Evolutionary conservation across 495 filamentous ascomycete species (phyloP).

Genomic region (Aspergillus incahuasiensis): DNA sequence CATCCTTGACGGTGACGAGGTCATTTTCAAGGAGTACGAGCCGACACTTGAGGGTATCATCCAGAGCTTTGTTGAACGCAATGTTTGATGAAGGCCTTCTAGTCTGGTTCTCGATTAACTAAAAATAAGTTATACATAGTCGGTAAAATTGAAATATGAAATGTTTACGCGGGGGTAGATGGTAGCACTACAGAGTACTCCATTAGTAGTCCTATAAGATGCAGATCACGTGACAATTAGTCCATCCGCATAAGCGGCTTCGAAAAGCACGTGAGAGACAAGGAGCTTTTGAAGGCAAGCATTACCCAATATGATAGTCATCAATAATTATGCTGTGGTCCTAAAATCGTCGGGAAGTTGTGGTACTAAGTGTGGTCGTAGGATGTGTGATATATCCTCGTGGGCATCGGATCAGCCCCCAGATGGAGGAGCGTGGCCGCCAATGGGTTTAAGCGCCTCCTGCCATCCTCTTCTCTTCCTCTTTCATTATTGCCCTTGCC

Average conservation of each 20-base stretch:
- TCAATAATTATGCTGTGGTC: no score
- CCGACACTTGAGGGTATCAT: constrained; percentile 81
- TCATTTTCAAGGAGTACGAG: constrained; percentile 85
- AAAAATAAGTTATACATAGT: no score
- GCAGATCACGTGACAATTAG: background rate
- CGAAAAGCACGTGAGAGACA: background rate
- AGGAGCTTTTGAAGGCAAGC: no score
- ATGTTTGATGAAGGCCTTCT: constrained; percentile 40
- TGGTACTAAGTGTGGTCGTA: constrained; percentile 1
- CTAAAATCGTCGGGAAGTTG: background rate
- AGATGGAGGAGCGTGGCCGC: constrained; percentile 8
- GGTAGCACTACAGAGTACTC: no score
- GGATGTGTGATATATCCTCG: background rate
- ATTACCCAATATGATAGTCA: no score
- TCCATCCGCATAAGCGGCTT: background rate
- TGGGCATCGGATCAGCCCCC: background rate
- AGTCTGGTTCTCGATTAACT: no score
- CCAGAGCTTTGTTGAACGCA: constrained; percentile 81
- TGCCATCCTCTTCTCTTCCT: constrained; percentile 15
- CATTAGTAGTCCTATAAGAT: background rate
- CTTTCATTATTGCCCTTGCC: constrained; percentile 21
- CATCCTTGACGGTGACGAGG: constrained; percentile 64
- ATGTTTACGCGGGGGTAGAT: no score
- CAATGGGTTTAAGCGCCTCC: constrained; percentile 19
- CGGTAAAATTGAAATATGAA: no score